Conservation (phyloP, 192 early-diverging fungal species). For the Gonapodya prolifera region DNA sequence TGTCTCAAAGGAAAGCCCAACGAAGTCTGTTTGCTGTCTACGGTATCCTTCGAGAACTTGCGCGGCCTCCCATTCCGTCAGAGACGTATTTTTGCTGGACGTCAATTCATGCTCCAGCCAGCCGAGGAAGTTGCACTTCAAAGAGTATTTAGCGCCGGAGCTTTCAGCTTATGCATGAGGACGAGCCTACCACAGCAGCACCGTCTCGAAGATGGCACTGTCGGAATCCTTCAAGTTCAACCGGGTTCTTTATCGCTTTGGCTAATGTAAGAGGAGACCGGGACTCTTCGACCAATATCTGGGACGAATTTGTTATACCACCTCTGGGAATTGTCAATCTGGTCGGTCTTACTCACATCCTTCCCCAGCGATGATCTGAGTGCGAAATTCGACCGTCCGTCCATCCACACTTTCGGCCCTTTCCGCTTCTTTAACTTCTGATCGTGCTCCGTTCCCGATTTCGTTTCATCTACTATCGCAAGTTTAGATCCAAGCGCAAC, state of each 20-base stretch:
- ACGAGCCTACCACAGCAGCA: conserved; percentile 59
- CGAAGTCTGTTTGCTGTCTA: conserved; percentile 61
- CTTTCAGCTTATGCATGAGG: background rate
- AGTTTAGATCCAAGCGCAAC: conserved; percentile 18
- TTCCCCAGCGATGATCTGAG: conserved; percentile 59
- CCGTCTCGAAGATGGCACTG: conserved; percentile 82
- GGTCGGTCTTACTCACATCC: conserved; percentile 8
- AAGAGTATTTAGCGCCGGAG: background rate
- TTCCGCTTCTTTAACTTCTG: background rate
- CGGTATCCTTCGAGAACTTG: conserved; percentile 52
- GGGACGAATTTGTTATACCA: no score
- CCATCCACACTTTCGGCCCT: conserved; percentile 20
- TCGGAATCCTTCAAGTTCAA: conserved; percentile 85
- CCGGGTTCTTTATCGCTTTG: conserved; percentile 89
- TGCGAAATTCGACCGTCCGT: conserved; percentile 55
- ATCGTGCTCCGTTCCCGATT: background rate
- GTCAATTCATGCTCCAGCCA: conserved; percentile 90
- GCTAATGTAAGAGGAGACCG: conserved; percentile 60
- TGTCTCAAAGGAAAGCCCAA: conserved; percentile 90
- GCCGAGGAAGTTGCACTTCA: conserved; percentile 52
- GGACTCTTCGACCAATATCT: conserved; percentile 34
- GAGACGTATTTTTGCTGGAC: conserved; percentile 33
- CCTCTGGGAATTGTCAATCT: no score
- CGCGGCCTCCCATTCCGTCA: conserved; percentile 81
- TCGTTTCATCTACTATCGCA: background rate